Percentiles rank a stretch among this genome's conserved stretches.
These are phyloP conservation scores for Citrus unshiu DNA, from an alignment of 345 rosid genomes.

Conservation along the genomic window DNA sequence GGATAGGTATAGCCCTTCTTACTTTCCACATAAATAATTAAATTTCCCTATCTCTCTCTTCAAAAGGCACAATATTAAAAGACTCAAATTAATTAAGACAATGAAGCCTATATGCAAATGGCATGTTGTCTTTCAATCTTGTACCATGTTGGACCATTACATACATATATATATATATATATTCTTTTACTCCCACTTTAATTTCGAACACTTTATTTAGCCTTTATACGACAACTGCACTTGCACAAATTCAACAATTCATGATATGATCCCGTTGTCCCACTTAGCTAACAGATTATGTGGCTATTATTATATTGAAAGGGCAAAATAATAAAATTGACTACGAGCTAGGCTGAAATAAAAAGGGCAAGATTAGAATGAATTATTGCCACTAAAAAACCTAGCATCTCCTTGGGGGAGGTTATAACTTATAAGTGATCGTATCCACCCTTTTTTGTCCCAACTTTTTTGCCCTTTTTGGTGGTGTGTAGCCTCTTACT, in stretches of 20 bases:
- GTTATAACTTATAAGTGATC: not conserved
- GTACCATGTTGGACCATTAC: constrained; percentile 9
- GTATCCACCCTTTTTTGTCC: constrained; percentile 14
- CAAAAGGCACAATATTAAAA: not conserved
- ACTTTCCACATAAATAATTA: not conserved
- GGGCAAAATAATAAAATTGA: not conserved
- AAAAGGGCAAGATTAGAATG: not conserved
- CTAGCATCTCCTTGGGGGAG: constrained; percentile 5
- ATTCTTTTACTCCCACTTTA: not conserved
- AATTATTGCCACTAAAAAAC: constrained; percentile 28
- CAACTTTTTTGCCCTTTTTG: not conserved
- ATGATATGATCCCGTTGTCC: constrained; percentile 9
- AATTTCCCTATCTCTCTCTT: not conserved
- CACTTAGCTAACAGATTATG: not conserved
- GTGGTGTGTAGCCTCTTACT: not conserved
- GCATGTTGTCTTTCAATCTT: constrained; percentile 8
- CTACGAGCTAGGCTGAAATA: not conserved
- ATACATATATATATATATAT: too few species aligned
- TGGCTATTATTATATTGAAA: not conserved
- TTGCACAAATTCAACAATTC: constrained; percentile 4
- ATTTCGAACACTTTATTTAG: not conserved
- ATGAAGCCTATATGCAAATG: constrained; percentile 2
- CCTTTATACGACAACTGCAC: constrained; percentile 1
- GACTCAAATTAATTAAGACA: not conserved
- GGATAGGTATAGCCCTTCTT: too few species aligned